Percentiles rank a stretch among this genome's conserved stretches.
phyloP scores from a whole-genome alignment of 768 basidiomycete genomes.

The Serendipita vermifera region DNA sequence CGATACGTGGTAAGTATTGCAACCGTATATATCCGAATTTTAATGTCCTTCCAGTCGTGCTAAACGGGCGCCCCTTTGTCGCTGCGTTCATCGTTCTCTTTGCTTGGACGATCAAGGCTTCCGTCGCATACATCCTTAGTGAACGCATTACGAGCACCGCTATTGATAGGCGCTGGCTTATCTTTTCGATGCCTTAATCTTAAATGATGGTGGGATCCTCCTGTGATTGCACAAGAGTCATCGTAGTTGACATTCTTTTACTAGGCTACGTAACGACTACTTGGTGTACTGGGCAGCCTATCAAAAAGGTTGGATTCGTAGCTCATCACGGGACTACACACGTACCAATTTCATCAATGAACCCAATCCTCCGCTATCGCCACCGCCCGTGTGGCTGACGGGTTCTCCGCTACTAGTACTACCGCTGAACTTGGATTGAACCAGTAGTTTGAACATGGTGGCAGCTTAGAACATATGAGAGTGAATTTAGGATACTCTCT shows the following conservation, averaged over 20 bases:
- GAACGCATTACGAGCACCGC: neutral
- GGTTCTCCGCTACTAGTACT: slow-evolving; percentile 19
- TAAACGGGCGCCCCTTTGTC: neutral
- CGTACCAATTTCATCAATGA: slow-evolving; percentile 49
- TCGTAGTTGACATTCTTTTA: too few relatives aligned
- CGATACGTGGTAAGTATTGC: slow-evolving; percentile 49
- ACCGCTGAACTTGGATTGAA: slow-evolving; percentile 31
- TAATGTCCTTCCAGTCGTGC: neutral
- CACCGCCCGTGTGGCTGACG: slow-evolving; percentile 34
- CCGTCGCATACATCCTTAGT: neutral
- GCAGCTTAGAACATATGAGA: too few relatives aligned
- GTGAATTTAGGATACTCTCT: too few relatives aligned
- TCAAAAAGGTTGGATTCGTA: neutral
- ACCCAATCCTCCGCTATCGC: slow-evolving; percentile 57
- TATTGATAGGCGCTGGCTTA: neutral
- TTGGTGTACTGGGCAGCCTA: slow-evolving; percentile 4
- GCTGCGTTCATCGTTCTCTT: neutral
- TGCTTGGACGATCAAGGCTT: neutral
- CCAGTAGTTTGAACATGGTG: slow-evolving; percentile 73
- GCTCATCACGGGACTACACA: slow-evolving; percentile 10
- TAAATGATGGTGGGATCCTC: too few relatives aligned
- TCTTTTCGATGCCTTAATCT: slow-evolving; percentile 2
- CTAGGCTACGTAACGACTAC: neutral
- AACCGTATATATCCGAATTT: neutral
- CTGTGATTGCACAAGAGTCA: too few relatives aligned